A percentile compares a stretch with the other conserved stretches of the same genome.
These are phyloP conservation scores for Omphalotus olearius DNA, from an alignment of 1,284 basidiomycete genomes.

Conservation along the genomic window DNA sequence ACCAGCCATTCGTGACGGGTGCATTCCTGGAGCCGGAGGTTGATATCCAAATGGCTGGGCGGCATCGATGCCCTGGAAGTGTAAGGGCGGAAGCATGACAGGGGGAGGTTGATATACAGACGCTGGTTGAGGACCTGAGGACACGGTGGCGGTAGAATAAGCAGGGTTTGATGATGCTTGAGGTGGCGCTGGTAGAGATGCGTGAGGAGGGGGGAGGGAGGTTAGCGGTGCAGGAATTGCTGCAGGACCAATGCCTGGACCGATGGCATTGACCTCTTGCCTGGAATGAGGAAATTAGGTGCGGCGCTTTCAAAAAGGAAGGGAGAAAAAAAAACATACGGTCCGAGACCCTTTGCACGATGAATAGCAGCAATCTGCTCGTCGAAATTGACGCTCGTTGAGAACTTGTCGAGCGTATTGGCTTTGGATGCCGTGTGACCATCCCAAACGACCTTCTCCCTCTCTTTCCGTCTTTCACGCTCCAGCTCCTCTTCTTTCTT, in stretches of 20 bases:
- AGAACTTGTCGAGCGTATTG: constrained; percentile 85
- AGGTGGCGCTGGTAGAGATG: constrained; percentile 65
- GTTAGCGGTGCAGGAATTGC: constrained; percentile 63
- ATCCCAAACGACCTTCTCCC: constrained; percentile 94
- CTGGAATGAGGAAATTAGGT: constrained; percentile 28
- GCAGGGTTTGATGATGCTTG: constrained; percentile 30
- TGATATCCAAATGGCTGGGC: constrained; percentile 77
- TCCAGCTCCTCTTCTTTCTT: constrained; percentile 86
- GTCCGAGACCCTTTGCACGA: constrained; percentile 81
- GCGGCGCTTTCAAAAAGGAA: not conserved
- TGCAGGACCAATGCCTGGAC: constrained; percentile 79
- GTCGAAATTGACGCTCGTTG: constrained; percentile 87
- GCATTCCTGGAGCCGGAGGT: constrained; percentile 49
- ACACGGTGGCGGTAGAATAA: constrained; percentile 71
- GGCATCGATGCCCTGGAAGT: constrained; percentile 75
- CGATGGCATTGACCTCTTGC: constrained; percentile 71
- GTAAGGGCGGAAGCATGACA: constrained; percentile 77
- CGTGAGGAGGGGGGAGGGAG: constrained; percentile 56
- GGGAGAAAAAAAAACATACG: constrained; percentile 42
- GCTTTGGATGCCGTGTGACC: constrained; percentile 91
- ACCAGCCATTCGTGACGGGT: constrained; percentile 48
- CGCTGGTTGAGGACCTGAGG: constrained; percentile 77
- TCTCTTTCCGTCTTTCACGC: constrained; percentile 71
- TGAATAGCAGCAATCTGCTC: constrained; percentile 94
- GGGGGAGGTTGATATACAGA: constrained; percentile 64